These are phyloP conservation scores for Mariannaea elegans DNA, from an alignment of 2,329 filamentous ascomycete genomes.

Conservation along the genomic window DNA sequence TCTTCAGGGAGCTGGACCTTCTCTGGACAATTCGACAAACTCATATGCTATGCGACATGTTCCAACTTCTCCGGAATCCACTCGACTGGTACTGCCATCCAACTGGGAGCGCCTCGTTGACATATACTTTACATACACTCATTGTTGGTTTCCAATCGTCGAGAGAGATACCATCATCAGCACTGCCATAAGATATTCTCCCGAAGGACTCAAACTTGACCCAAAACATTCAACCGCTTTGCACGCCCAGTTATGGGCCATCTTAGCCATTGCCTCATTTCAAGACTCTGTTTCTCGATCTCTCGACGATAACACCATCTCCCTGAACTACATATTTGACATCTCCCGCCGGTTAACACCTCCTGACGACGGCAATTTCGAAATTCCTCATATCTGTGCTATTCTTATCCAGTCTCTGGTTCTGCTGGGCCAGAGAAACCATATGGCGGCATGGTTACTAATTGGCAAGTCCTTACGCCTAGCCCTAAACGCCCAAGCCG, in stretches of 20 bases:
- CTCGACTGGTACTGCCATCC: constrained; percentile 53
- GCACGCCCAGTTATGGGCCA: constrained; percentile 68
- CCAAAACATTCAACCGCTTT: constrained; percentile 45
- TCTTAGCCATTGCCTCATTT: constrained; percentile 64
- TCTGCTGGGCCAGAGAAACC: constrained; percentile 67
- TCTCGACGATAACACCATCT: constrained; percentile 8
- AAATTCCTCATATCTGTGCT: constrained; percentile 49
- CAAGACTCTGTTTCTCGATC: constrained; percentile 52
- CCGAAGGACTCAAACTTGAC: constrained; percentile 43
- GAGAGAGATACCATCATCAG: constrained; percentile 70
- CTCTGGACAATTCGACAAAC: constrained; percentile 18
- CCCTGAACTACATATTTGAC: constrained; percentile 54
- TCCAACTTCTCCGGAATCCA: constrained; percentile 14
- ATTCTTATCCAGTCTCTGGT: constrained; percentile 68
- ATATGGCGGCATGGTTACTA: constrained; percentile 68
- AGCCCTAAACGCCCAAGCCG: constrained; percentile 44
- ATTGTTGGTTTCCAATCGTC: constrained; percentile 79
- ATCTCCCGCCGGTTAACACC: constrained; percentile 61
- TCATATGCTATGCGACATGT: constrained; percentile 16
- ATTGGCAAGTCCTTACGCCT: constrained; percentile 68
- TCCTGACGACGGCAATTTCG: constrained; percentile 55
- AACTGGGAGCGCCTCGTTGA: constrained; percentile 72
- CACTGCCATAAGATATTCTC: constrained; percentile 54
- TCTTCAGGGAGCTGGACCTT: constrained; percentile 22
- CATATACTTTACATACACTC: constrained; percentile 78